Conservation (phyloP, 768 basidiomycete species). For the Dacryopinax primogenitus region DNA sequence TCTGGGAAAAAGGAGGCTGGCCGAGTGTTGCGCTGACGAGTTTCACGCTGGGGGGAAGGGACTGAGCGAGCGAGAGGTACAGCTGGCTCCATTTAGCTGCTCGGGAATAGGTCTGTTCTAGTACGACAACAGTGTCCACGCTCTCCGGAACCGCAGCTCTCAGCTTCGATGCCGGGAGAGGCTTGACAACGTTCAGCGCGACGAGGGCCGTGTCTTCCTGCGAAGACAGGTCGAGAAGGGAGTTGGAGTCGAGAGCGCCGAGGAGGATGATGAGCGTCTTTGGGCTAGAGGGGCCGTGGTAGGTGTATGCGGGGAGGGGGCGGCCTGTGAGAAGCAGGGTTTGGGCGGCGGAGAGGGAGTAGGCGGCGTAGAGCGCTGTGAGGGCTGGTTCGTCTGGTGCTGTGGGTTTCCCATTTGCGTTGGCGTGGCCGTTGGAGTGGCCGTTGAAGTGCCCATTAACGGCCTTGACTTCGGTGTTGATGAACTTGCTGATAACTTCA, state of each 20-base stretch:
- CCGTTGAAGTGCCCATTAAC: slow-evolving; percentile 29
- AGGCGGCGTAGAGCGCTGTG: slow-evolving; percentile 36
- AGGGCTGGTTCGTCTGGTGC: slow-evolving; percentile 19
- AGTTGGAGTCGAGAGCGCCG: slow-evolving; percentile 38
- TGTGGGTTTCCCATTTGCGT: slow-evolving; percentile 1
- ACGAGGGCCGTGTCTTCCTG: slow-evolving; percentile 53
- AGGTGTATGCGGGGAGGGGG: slow-evolving; percentile 42
- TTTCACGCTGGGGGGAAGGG: slow-evolving; percentile 47
- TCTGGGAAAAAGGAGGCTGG: slow-evolving; percentile 45
- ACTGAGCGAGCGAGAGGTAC: slow-evolving; percentile 66
- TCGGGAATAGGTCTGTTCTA: slow-evolving; percentile 68
- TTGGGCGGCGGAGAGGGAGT: slow-evolving; percentile 54
- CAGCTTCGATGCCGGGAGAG: slow-evolving; percentile 47
- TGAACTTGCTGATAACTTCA: slow-evolving; percentile 47
- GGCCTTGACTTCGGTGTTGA: slow-evolving; percentile 32
- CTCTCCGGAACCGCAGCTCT: slow-evolving; percentile 47
- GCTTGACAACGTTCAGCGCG: slow-evolving; percentile 53
- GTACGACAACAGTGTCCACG: slow-evolving; percentile 55
- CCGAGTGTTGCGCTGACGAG: slow-evolving; percentile 44
- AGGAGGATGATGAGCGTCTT: slow-evolving; percentile 60
- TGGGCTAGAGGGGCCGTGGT: slow-evolving; percentile 43
- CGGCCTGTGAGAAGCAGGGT: slow-evolving; percentile 52
- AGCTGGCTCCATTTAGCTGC: slow-evolving; percentile 78
- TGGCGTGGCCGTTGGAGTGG: slow-evolving; percentile 15
- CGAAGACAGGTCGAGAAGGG: slow-evolving; percentile 20